A percentile compares a stretch with the other conserved stretches of the same genome.
Evolutionary conservation across 257 asterid species (phyloP).

Genomic region (Thymus mandschuricus): DNA sequence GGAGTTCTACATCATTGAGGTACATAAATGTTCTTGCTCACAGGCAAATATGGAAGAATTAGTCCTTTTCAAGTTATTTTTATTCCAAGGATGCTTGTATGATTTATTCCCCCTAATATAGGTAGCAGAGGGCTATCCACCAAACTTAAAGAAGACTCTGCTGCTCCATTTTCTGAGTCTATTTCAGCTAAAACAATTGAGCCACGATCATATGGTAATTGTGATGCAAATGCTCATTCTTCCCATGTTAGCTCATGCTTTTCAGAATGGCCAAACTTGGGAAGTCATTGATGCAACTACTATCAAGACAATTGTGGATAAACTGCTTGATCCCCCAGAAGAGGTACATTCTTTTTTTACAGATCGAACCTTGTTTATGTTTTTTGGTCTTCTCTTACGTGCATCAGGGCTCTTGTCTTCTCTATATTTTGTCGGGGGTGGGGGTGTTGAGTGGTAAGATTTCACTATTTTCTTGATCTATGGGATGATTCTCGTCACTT

Average conservation of each 20-base stretch:
- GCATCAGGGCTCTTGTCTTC: too few species aligned
- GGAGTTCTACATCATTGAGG: conserved; percentile 98
- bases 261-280: conserved; percentile 97
- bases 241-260: conserved; percentile 98
- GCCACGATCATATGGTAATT: conserved; percentile 95
- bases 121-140: conserved; percentile 98
- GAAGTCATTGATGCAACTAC: conserved; percentile 91
- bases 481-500: conserved; percentile 19
- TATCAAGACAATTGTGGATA: conserved; percentile 93
- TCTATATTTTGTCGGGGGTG: too few species aligned
- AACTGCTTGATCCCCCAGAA: conserved; percentile 98
- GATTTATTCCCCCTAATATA: conserved; percentile 36
- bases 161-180: conserved; percentile 87
- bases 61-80: conserved; percentile 16
- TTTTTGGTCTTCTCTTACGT: not conserved
- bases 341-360: conserved; percentile 60
- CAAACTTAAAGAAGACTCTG: conserved; percentile 86
- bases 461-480: conserved; percentile 1
- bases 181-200: conserved; percentile 82
- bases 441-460: not conserved
- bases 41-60: conserved; percentile 8
- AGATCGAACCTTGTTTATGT: not conserved
- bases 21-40: conserved; percentile 37
- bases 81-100: conserved; percentile 17
- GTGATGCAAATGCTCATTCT: conserved; percentile 99